Conservation (phyloP, 768 basidiomycete species). For the Xerocomellus intermedius region DNA sequence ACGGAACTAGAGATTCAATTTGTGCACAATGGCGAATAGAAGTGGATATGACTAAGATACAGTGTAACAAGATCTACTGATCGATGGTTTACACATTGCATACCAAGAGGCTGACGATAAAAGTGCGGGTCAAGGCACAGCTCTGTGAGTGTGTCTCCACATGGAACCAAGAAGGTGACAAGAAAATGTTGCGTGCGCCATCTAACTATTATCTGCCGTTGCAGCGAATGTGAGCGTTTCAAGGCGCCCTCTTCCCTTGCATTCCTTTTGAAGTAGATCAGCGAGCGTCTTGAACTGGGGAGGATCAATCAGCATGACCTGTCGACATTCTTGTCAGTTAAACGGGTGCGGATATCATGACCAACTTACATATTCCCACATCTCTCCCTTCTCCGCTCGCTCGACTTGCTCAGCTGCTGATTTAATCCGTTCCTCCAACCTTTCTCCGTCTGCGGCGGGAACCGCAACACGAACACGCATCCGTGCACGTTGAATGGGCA, state of each 20-base stretch:
- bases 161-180: neutral
- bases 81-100: neutral
- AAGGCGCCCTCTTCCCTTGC: constrained; percentile 81
- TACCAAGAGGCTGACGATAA: neutral
- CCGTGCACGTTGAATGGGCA: constrained; percentile 89
- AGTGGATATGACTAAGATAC: neutral
- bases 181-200: neutral
- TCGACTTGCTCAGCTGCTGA: constrained; percentile 82
- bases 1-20: constrained; percentile 8
- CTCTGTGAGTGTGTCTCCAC: neutral
- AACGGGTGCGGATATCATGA: neutral
- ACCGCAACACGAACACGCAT: constrained; percentile 89
- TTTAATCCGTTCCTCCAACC: constrained; percentile 66
- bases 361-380: constrained; percentile 83
- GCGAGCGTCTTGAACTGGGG: constrained; percentile 86
- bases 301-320: constrained; percentile 94
- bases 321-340: constrained; percentile 10
- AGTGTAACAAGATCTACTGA: neutral
- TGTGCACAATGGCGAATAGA: neutral
- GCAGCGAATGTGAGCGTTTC: constrained; percentile 80
- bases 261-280: constrained; percentile 88
- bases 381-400: constrained; percentile 69
- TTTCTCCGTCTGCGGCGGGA: constrained; percentile 62
- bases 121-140: neutral
- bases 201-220: constrained; percentile 40